Evolutionary conservation across 305 asterid species (phyloP), one percentile per base, ranked within the genome.

Genomic region (Fraxinus sp.): DNA sequence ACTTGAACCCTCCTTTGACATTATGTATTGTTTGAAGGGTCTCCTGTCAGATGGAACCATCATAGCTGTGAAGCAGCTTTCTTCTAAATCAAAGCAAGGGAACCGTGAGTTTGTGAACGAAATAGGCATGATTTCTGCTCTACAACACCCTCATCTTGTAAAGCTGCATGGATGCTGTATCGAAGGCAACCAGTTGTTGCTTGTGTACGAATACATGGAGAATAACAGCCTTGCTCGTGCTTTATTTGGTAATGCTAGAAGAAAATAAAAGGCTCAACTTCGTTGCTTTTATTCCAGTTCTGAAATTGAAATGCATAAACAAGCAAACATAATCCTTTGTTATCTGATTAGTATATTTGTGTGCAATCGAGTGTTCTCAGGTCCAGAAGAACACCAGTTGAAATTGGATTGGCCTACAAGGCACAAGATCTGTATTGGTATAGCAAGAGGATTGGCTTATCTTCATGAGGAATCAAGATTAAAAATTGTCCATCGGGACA

Each of bases 81-180:
- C 94, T 55, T 83, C 94, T 72, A 91, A 88, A 83, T 91, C 92
- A 1, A 88, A 84, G 82, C 93, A 90, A 87, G 93, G 93, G 79
- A 90, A 90, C 59, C 93, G 91, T 4, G 94, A 92, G 85, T 91
- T 92, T 83, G 82, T 93, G 70, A 93, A 89, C 41, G 95, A 93
- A 81, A 90, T 93, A 76, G 95, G 97, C 79, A 93, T 93, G 94
- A 90, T 91, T n/a, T 90, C 97, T 79, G 91, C 90, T 46, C 79
- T 93, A 9, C 93, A 89, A 55, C 97, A 93, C 82, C 94, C 94
- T n/a, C 90, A 93, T 87, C 96, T 93, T 28, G 97, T 90, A 8
- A 90, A 89, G 86, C 87, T 91, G 2, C 80, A 88, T n/a, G 95
- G 97, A 33, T 93, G 97, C 62, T 93, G 95, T 84, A 83, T 89